These are phyloP conservation scores for Ascochyta koolunga DNA, from an alignment of 2,329 filamentous ascomycete species.

Conservation along the genomic window DNA sequence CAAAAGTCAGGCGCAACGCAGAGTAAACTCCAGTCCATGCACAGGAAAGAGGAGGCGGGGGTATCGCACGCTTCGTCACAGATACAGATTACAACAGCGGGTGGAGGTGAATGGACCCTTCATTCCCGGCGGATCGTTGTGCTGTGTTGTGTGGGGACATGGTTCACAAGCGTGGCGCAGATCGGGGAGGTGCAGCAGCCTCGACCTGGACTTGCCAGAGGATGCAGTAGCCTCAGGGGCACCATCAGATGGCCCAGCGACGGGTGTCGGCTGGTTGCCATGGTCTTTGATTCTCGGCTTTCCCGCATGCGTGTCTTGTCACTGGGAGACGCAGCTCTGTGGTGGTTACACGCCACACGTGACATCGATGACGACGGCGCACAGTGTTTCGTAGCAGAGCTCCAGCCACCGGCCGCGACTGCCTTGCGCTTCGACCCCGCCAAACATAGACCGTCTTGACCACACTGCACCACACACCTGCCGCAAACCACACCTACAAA, in stretches of 20 bases:
- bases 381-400: slow-evolving; percentile 7
- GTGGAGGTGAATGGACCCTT: slow-evolving; percentile 18
- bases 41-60: slow-evolving; percentile 8
- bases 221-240: slow-evolving; percentile 13
- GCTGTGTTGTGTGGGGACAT: slow-evolving; percentile 15
- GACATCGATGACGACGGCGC: slow-evolving; percentile 14
- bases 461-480: not conserved
- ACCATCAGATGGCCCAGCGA: slow-evolving; percentile 5
- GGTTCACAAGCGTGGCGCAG: slow-evolving; percentile 19
- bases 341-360: slow-evolving; percentile 13
- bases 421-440: slow-evolving; percentile 15
- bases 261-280: slow-evolving; percentile 1
- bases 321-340: not conserved
- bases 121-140: slow-evolving; percentile 13
- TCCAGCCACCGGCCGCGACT: slow-evolving; percentile 18
- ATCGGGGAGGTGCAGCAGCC: slow-evolving; percentile 14
- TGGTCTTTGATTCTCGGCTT: not conserved
- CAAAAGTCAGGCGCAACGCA: slow-evolving; percentile 21
- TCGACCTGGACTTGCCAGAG: slow-evolving; percentile 8
- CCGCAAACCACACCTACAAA: not conserved
- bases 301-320: not conserved
- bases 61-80: slow-evolving; percentile 2
- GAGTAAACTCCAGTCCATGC: slow-evolving; percentile 16
- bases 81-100: slow-evolving; percentile 9
- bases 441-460: slow-evolving; percentile 1